A percentile compares a stretch with the other conserved stretches of the same genome.
These are phyloP conservation scores for Fusarium liriodendri DNA, from an alignment of 2,329 filamentous ascomycete species.

Conservation along the genomic window DNA sequence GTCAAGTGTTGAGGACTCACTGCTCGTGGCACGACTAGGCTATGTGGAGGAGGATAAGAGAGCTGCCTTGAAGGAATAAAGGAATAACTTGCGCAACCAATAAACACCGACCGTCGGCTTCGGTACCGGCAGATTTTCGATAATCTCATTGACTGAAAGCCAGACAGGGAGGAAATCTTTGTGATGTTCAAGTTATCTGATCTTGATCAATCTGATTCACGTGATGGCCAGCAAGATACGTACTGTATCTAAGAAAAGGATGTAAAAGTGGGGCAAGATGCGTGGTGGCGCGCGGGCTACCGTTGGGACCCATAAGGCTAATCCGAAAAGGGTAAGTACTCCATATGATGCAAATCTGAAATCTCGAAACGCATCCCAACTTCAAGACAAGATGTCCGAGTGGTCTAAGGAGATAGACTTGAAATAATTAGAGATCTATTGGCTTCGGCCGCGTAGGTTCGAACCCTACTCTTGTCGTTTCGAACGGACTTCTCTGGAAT, in stretches of 20 bases:
- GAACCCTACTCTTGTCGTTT: not conserved
- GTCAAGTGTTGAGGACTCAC: too few species aligned
- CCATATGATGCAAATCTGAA: not conserved
- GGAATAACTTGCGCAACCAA: too few species aligned
- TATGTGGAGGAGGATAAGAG: too few species aligned
- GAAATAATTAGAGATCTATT: not conserved
- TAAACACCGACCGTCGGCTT: too few species aligned
- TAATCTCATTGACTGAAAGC: too few species aligned
- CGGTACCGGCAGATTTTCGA: too few species aligned
- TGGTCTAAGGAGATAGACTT: constrained; percentile 23
- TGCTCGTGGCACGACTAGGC: too few species aligned
- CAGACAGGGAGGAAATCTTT: too few species aligned
- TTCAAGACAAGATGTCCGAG: constrained; percentile 10
- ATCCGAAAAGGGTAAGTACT: not conserved
- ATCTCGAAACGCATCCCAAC: not conserved
- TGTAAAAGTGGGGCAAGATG: not conserved
- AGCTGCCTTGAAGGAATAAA: too few species aligned
- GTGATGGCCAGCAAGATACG: not conserved
- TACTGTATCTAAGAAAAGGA: not conserved
- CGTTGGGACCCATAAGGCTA: not conserved
- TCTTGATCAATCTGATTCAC: not conserved
- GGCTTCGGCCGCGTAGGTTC: constrained; percentile 20
- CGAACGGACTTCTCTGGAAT: not conserved
- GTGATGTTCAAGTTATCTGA: not conserved
- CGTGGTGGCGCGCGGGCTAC: not conserved